Evolutionary conservation across 805 yeast genomes (phyloP).

Genomic region (Dipodascopsis tothii): DNA sequence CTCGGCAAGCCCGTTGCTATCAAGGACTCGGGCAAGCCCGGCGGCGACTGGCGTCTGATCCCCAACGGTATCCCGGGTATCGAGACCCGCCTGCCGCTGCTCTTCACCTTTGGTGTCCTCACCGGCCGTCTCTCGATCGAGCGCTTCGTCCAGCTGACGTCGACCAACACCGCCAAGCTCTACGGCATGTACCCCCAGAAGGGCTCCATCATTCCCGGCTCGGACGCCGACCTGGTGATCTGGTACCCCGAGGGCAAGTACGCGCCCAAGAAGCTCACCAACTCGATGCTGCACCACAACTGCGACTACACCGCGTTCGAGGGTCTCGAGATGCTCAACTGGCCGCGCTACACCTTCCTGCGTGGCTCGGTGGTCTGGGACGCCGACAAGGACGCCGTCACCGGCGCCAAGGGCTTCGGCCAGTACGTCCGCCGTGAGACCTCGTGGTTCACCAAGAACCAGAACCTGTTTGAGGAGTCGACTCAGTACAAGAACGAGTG

Average conservation of each 20-base stretch:
- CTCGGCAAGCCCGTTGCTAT: slow-evolving; percentile 38
- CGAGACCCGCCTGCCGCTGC: slow-evolving; percentile 42
- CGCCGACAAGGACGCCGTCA: slow-evolving; percentile 18
- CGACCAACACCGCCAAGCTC: slow-evolving; percentile 42
- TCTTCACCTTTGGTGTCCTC: slow-evolving; percentile 39
- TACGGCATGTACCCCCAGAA: slow-evolving; percentile 39
- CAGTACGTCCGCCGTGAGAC: slow-evolving; percentile 17
- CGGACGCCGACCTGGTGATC: slow-evolving; percentile 43
- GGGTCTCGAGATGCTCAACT: slow-evolving; percentile 39
- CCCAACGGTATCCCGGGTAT: slow-evolving; percentile 48
- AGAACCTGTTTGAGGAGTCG: slow-evolving; percentile 18
- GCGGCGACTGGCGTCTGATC: slow-evolving; percentile 28
- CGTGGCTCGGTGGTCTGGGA: slow-evolving; percentile 25
- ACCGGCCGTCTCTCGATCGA: slow-evolving; percentile 38
- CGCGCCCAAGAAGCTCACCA: slow-evolving; percentile 32
- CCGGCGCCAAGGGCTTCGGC: slow-evolving; percentile 23
- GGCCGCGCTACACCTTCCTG: slow-evolving; percentile 43
- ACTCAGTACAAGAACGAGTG: slow-evolving; percentile 21
- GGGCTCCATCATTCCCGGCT: slow-evolving; percentile 41
- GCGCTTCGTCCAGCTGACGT: slow-evolving; percentile 41
- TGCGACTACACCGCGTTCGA: slow-evolving; percentile 29
- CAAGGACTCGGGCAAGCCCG: slow-evolving; percentile 20
- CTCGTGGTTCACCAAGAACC: slow-evolving; percentile 21
- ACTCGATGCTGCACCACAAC: slow-evolving; percentile 24
- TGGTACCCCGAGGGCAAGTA: slow-evolving; percentile 40